Evolutionary conservation across 345 rosid species (phyloP).

Genomic region (Arabidopsis suecica): DNA sequence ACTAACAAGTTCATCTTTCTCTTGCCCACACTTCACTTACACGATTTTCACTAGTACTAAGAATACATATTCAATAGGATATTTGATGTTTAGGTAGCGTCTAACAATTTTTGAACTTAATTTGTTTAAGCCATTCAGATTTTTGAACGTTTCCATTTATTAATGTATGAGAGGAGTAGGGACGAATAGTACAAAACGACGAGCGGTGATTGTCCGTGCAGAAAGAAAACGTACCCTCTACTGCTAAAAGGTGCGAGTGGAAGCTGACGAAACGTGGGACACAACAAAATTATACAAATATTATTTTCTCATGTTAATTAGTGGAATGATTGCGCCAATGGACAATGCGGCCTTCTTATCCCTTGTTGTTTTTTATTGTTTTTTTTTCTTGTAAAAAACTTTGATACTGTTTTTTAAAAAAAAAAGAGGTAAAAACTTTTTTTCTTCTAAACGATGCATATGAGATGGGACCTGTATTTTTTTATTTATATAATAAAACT

Average conservation of each 20-base stretch:
- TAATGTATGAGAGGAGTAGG: background rate
- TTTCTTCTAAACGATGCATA: no score
- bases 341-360: constrained; percentile 26
- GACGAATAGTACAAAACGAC: background rate
- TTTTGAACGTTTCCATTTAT: constrained; percentile 6
- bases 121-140: background rate
- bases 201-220: constrained; percentile 35
- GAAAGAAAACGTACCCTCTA: constrained; percentile 21
- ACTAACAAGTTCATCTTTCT: background rate
- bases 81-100: background rate
- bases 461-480: no score
- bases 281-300: background rate
- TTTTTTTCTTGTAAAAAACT: background rate
- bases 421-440: no score
- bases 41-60: background rate
- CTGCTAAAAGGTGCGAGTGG: constrained; percentile 27
- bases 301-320: constrained; percentile 18
- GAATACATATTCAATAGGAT: background rate
- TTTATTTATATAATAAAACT: no score
- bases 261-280: constrained; percentile 44
- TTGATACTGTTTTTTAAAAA: background rate
- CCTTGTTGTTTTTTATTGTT: constrained; percentile 11
- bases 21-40: background rate
- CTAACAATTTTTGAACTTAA: background rate
- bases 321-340: constrained; percentile 19